Evolutionary conservation across 208 protist genomes (phyloP), one percentile per base, ranked within the genome.

Genomic region (Trichomonas vaginalis): DNA sequence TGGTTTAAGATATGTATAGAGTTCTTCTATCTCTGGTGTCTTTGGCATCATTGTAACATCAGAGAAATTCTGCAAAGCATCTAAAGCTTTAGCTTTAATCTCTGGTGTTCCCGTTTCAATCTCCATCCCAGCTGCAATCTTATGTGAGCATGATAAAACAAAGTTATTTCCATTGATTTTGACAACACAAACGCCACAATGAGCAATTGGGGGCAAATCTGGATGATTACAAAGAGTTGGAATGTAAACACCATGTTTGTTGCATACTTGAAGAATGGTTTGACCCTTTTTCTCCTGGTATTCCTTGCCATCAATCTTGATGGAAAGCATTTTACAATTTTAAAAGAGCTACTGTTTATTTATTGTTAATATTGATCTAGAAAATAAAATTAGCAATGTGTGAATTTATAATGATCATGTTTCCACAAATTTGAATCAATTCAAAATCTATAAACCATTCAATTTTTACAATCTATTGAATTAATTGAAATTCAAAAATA

Each of bases 1-100:
- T 95, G 96, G 97, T 32, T 96, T 70, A 1, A 97, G 87, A 95
- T 96, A 97, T n/a, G 96, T 96, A 90, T 70, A 96, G 48, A 97
- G 86, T 49, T 97, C 96, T n/a, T 96, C 82, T 4, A 88, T 49
- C 40, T 88, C 95, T 37, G 96, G 37, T 35, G 95, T n/a, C 17
- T 4, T 15, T 88, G 82, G 82, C 35, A 88, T 47, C 15, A 88
- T 10, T n/a, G 40, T 27, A 3, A 88, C 32, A 23, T 88, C 82
- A n/a, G 14, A 48, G 40, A 88, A 88, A 14, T 42, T 45, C 6
- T 88, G 14, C 2, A 88, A 6, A 10, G 82, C 82, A 0, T 47
- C 2, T n/a, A 88, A n/a, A n/a, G 82, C 82, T 3, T 42, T 37
- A 48, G 35, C 32, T 88, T 88, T 88, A 23, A 88, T 6, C 17